Base-by-base conservation (phyloP, 108 stramenopile species). In the Nitzschia palea region DNA sequence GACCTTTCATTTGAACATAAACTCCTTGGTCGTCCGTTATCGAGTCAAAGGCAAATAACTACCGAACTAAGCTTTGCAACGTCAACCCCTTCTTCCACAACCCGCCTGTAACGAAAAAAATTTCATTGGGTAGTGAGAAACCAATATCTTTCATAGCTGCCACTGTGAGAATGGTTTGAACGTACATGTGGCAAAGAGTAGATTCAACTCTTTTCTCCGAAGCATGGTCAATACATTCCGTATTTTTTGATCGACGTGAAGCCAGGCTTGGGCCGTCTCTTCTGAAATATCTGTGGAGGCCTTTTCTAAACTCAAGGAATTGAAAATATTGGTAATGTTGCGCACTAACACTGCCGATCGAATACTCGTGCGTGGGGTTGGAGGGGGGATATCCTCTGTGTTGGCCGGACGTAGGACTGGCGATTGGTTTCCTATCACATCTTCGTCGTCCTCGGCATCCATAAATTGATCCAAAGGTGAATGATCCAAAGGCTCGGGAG, bases 1-100 rank as follows among this genome's bases (percentile, higher is more conserved):
- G 57, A 0, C 86, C 86, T 70, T 87, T 87, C 86, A 87, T 87
- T 69, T 87, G 86, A 30, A 87, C 77, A 69, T 82, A 87, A 20
- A n/a, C n/a, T 23, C 74, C 77, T 55, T 87, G 81, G 44, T 66
- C 60, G 15, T 44, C 76, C 26, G 48, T 78, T n/a, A 84, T 33
- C 4, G 63, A 36, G 55, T 87, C 86, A 50, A 87, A 84, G 14
- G 70, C 80, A n/a, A 32, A 84, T 62, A 1, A 87, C 76, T 40
- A 84, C 80, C 2, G 83, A 84, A 37, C 86, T n/a, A 87, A 2
- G 86, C 82, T 59, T 80, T 70, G 2, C n/a, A n/a, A 87, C 78
- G 70, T 87, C 86, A 17, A 87, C 76, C 10, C 86, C 86, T 65
- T 87, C 86, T 61, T 87, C 86, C 14, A 84, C 86, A 40, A 87